Evolutionary conservation across 2,329 filamentous ascomycete genomes (phyloP), one percentile per base, ranked within the genome.

Genomic region (Cadophora malorum): DNA sequence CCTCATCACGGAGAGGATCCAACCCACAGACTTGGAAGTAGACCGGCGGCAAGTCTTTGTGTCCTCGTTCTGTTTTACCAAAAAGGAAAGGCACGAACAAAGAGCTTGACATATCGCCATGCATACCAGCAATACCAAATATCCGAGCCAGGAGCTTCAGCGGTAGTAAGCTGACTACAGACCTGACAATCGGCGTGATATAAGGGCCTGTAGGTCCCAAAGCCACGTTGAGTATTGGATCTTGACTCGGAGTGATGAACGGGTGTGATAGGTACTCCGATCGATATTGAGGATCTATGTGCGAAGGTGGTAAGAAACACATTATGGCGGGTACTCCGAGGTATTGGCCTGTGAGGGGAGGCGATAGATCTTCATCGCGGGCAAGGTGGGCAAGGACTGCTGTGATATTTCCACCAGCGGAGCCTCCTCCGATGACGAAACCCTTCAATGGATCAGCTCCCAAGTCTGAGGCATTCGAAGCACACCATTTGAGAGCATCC

Each of bases 371-470:
- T 45, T 82, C 76, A 65, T 83, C 80, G 1, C 79, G 77, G 1
- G 79, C 78, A 2, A 80, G 75, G 65, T 82, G 81, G 6, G 77
- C 74, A 4, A 80, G 69, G 0, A 79, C 78, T 1, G 80, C 79
- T 6, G 78, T 68, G 28, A 82, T 75, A 61, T 80, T 81, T n/a
- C 77, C 81, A 23, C 82, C 82, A 8, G 84, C 83, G 7, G 81
- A 84, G 0, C 78, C 78, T 0, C 84, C 84, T 12, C 82, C 83
- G 12, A 85, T 63, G 16, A 86, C 67, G 68, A 86, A 85, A 0
- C 83, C 84, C 7, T 75, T 75, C 3, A 75, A 73, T 0, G 80
- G 79, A 65, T 84, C 78, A n/a, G 80, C 80, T 4, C 77, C 78
- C 4, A 83, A 71, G 1, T 73, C 63, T n/a, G 73, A 31, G 14